phyloP scores from a whole-genome alignment of 257 asterid genomes.

The Cynanchum wilfordii region DNA sequence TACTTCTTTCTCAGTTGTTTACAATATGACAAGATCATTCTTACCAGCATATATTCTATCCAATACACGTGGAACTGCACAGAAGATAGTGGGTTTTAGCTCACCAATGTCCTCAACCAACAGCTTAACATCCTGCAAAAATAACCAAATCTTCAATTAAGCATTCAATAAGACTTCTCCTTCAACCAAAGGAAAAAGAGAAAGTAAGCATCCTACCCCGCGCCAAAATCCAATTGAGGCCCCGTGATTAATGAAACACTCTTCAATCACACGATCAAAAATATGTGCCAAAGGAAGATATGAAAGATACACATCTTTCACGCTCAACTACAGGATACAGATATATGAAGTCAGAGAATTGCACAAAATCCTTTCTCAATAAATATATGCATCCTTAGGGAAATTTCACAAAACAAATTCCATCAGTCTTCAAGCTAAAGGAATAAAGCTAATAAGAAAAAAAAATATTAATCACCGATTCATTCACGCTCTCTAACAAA shows the following conservation, averaged over 20 bases:
- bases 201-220: conserved; percentile 54
- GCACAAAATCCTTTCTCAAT: not conserved
- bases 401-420: not conserved
- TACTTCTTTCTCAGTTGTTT: not conserved
- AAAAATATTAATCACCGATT: conserved; percentile 45
- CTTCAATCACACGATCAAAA: conserved; percentile 92
- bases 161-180: not conserved
- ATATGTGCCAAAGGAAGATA: conserved; percentile 98
- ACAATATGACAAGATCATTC: not conserved
- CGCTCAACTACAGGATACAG: conserved; percentile 49
- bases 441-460: not conserved
- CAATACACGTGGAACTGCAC: conserved; percentile 95
- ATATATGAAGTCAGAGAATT: conserved; percentile 13
- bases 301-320: conserved; percentile 72
- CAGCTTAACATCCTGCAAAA: conserved; percentile 70
- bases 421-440: not conserved
- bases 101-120: conserved; percentile 79
- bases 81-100: conserved; percentile 85
- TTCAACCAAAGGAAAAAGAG: not conserved
- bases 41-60: conserved; percentile 86
- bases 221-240: conserved; percentile 99
- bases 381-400: not conserved
- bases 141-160: conserved; percentile 6
- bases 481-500: conserved; percentile 57
- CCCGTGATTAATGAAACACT: conserved; percentile 66